Conservation (phyloP, 1,139 yeast genomes). For the Oligophagozyma castellii region DNA sequence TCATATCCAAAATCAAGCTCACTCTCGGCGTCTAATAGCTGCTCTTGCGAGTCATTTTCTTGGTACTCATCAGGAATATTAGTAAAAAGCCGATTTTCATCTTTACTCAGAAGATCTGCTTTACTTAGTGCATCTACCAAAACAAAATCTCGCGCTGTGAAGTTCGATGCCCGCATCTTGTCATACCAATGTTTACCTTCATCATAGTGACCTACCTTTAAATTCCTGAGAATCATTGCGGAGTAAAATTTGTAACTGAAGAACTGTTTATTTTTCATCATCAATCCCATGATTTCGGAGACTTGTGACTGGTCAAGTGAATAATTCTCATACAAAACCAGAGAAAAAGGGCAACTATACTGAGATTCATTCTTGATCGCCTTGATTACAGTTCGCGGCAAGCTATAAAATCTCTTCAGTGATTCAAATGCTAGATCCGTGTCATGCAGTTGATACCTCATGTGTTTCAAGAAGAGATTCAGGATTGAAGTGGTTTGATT, state of each 20-base stretch:
- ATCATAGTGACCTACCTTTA: conserved; percentile 7
- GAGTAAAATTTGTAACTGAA: conserved; percentile 17
- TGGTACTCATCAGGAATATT: no score
- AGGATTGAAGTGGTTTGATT: conserved; percentile 15
- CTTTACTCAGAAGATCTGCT: no score
- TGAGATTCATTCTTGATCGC: not conserved
- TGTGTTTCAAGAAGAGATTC: conserved; percentile 10
- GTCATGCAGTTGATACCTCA: conserved; percentile 11
- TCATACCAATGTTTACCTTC: conserved; percentile 21
- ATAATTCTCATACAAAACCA: conserved; percentile 13
- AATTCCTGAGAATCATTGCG: conserved; percentile 14
- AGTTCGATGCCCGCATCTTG: conserved; percentile 12
- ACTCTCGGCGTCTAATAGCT: no score
- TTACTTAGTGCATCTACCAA: no score
- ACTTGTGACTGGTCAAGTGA: conserved; percentile 11
- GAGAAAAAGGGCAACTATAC: conserved; percentile 17
- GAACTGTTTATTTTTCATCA: conserved; percentile 13
- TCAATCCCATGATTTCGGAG: conserved; percentile 8
- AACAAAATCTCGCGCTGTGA: no score
- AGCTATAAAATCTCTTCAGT: conserved; percentile 13
- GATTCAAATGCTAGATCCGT: conserved; percentile 14
- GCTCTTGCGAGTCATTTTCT: no score
- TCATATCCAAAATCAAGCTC: no score
- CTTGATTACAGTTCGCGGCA: conserved; percentile 5
- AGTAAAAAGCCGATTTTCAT: no score